A percentile compares a stretch with the other conserved stretches of the same genome.
Conservation (phyloP, 495 filamentous ascomycete genomes). For the Gamarada debralockiae region DNA sequence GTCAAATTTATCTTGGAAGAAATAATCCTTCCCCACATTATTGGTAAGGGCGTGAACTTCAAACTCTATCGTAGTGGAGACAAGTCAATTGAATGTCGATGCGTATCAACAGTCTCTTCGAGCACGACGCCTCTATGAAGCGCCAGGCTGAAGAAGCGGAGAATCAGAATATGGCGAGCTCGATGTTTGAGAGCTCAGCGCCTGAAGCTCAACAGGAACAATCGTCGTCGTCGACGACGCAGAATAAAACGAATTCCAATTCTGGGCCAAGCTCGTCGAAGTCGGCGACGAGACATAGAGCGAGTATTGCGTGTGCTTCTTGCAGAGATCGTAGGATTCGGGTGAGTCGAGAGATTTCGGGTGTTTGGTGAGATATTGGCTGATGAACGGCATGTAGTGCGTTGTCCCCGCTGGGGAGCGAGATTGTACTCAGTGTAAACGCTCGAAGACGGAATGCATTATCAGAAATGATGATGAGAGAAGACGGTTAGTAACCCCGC, state of each 20-base stretch:
- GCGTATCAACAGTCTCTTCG: conserved; percentile 19
- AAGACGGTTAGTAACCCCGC: conserved; percentile 32
- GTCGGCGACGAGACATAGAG: conserved; percentile 5
- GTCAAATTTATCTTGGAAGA: too few relatives aligned
- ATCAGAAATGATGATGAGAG: conserved; percentile 56
- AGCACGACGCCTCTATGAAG: conserved; percentile 9
- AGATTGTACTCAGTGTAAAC: conserved; percentile 50
- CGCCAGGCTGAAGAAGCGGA: conserved; percentile 3
- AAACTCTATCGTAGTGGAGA: too few relatives aligned
- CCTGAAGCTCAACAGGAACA: neutral
- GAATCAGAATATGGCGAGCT: neutral
- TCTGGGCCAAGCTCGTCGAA: conserved; percentile 5
- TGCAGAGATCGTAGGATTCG: conserved; percentile 48
- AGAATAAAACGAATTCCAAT: neutral
- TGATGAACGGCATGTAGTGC: conserved; percentile 29
- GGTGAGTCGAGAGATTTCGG: neutral
- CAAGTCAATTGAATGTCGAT: conserved; percentile 26
- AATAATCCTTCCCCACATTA: too few relatives aligned
- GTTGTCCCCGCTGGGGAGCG: conserved; percentile 47
- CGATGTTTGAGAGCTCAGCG: neutral
- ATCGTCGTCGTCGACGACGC: too few relatives aligned
- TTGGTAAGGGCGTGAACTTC: too few relatives aligned
- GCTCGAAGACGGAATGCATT: conserved; percentile 44
- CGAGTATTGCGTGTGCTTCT: conserved; percentile 31
- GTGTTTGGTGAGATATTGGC: neutral